Evolutionary conservation across 2,329 filamentous ascomycete genomes (phyloP).

Genomic region (Meredithiella fracta): DNA sequence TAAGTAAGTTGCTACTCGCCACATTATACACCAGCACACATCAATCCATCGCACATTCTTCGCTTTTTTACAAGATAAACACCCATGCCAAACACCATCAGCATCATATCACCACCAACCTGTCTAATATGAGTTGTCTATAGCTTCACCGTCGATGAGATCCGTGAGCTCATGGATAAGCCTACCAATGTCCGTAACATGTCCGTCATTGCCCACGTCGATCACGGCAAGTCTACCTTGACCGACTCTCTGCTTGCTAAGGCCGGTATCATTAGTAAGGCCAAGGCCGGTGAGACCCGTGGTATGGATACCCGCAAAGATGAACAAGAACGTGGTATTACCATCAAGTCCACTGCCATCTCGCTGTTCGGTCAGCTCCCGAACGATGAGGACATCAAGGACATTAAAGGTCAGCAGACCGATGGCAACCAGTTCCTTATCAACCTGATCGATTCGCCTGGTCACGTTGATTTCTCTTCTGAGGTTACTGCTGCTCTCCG

Average conservation of each 20-base stretch:
- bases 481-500: constrained; percentile 98
- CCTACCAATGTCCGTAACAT: constrained; percentile 75
- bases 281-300: constrained; percentile 89
- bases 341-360: constrained; percentile 99
- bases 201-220: constrained; percentile 99
- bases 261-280: constrained; percentile 97
- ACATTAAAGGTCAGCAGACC: constrained; percentile 75
- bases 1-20: constrained; percentile 56
- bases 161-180: constrained; percentile 64
- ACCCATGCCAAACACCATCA: background rate
- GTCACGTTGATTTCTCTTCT: constrained; percentile 99
- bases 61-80: background rate
- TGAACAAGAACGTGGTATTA: constrained; percentile 99
- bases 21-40: background rate
- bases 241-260: constrained; percentile 98
- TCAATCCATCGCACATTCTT: background rate
- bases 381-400: constrained; percentile 77
- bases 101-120: background rate
- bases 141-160: constrained; percentile 98
- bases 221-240: constrained; percentile 99
- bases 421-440: constrained; percentile 96
- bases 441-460: constrained; percentile 99
- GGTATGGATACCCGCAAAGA: constrained; percentile 95
- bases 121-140: constrained; percentile 29
- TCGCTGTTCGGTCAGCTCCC: constrained; percentile 81